Conservation (phyloP, 495 filamentous ascomycete species). For the Aspergillus biplanus region DNA sequence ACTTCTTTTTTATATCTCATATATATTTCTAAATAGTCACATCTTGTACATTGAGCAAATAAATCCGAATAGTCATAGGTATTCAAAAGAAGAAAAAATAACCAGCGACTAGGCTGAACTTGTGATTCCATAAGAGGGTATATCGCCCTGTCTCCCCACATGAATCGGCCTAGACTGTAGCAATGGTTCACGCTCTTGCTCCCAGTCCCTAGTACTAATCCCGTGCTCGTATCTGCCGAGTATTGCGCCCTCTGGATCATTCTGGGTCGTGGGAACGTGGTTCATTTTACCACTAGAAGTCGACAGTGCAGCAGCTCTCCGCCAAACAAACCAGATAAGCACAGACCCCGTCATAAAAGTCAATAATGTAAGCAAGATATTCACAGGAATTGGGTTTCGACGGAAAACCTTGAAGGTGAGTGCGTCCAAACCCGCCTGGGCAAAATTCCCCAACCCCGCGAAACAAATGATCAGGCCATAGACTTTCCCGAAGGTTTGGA, state of each 20-base stretch:
- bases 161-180: conserved; percentile 10
- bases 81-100: not conserved
- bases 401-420: conserved; percentile 73
- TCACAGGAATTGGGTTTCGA: conserved; percentile 78
- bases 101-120: conserved; percentile 5
- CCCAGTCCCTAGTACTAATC: conserved; percentile 24
- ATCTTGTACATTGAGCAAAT: conserved; percentile 9
- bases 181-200: conserved; percentile 19
- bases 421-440: conserved; percentile 80
- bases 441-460: conserved; percentile 85
- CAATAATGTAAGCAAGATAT: conserved; percentile 64
- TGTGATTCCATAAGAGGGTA: conserved; percentile 16
- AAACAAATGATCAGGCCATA: conserved; percentile 94
- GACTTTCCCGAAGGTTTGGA: conserved; percentile 91
- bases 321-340: conserved; percentile 64
- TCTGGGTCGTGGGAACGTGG: not conserved
- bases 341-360: conserved; percentile 62
- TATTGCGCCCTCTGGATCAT: conserved; percentile 10
- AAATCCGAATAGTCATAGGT: not conserved
- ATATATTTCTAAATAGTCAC: conserved; percentile 4
- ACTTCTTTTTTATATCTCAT: not conserved
- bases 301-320: conserved; percentile 29
- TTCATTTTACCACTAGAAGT: not conserved
- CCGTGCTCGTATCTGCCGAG: conserved; percentile 2
- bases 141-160: not conserved